phyloP scores from a whole-genome alignment of 1,284 basidiomycete genomes.

The Melanopsichium pennsylvanicum region DNA sequence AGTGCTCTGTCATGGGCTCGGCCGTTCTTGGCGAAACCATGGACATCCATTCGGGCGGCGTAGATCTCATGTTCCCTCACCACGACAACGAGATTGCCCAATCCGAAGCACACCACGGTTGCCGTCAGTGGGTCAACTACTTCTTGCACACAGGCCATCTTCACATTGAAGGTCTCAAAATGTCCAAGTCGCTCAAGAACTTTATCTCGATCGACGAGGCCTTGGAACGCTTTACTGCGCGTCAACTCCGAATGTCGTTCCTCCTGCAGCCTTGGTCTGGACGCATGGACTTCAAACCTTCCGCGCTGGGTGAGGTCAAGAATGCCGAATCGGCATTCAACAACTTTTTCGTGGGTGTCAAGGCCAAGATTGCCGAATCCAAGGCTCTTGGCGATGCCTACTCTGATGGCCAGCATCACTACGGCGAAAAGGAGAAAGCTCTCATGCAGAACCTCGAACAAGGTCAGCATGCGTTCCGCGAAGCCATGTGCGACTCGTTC shows the following conservation, averaged over 20 bases:
- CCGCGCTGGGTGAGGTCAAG: slow-evolving; percentile 83
- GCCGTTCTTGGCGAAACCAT: slow-evolving; percentile 89
- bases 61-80: slow-evolving; percentile 97
- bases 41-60: slow-evolving; percentile 97
- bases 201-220: slow-evolving; percentile 99
- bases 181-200: slow-evolving; percentile 99
- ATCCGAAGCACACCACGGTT: slow-evolving; percentile 88
- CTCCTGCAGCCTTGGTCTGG: slow-evolving; percentile 89
- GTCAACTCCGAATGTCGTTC: slow-evolving; percentile 94
- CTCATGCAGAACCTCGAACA: slow-evolving; percentile 73
- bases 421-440: slow-evolving; percentile 55
- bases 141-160: slow-evolving; percentile 98
- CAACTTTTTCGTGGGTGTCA: slow-evolving; percentile 91
- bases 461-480: slow-evolving; percentile 81
- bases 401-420: slow-evolving; percentile 68
- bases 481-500: slow-evolving; percentile 95
- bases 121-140: slow-evolving; percentile 96
- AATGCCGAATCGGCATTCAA: slow-evolving; percentile 86
- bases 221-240: slow-evolving; percentile 81
- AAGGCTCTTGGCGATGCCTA: slow-evolving; percentile 65
- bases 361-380: slow-evolving; percentile 74
- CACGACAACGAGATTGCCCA: slow-evolving; percentile 99
- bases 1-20: slow-evolving; percentile 98
- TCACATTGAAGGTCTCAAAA: slow-evolving; percentile 98
- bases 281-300: slow-evolving; percentile 93